Percentiles rank a stretch among this genome's conserved stretches.
Conservation (phyloP, 2,329 filamentous ascomycete species). For the Colletotrichum lini region DNA sequence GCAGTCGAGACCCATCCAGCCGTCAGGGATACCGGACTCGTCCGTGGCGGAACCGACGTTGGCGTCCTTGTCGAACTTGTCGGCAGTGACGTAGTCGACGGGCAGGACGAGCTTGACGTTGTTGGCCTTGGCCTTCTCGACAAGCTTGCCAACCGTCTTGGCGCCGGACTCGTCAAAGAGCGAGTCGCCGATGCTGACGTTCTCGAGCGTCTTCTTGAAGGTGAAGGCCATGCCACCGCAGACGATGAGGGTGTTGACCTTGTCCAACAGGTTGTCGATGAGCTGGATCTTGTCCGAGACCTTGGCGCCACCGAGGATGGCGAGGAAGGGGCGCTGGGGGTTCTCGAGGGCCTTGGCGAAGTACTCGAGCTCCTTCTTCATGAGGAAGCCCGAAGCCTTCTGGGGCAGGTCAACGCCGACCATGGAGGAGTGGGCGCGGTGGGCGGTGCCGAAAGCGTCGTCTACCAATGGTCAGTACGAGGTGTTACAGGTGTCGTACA, state of each 20-base stretch:
- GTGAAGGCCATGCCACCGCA: slow-evolving; percentile 99
- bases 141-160: slow-evolving; percentile 89
- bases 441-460: slow-evolving; percentile 98
- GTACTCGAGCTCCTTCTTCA: slow-evolving; percentile 99
- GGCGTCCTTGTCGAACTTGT: slow-evolving; percentile 93
- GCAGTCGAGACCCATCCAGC: slow-evolving; percentile 98
- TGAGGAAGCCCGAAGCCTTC: slow-evolving; percentile 97
- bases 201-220: slow-evolving; percentile 99
- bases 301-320: slow-evolving; percentile 98
- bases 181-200: slow-evolving; percentile 88
- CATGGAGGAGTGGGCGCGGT: slow-evolving; percentile 99
- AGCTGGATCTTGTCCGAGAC: slow-evolving; percentile 99
- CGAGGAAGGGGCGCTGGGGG: slow-evolving; percentile 95
- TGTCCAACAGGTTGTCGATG: slow-evolving; percentile 98
- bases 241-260: slow-evolving; percentile 97
- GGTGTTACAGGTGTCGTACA: neutral
- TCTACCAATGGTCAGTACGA: slow-evolving; percentile 66
- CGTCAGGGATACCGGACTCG: slow-evolving; percentile 90
- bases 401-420: slow-evolving; percentile 95
- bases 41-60: slow-evolving; percentile 87
- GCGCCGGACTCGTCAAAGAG: slow-evolving; percentile 95
- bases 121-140: slow-evolving; percentile 97
- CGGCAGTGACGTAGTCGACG: slow-evolving; percentile 94
- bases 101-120: slow-evolving; percentile 95
- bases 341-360: slow-evolving; percentile 96